phyloP scores from a whole-genome alignment of 306 rosid species.

The Quercus agrifolia region DNA sequence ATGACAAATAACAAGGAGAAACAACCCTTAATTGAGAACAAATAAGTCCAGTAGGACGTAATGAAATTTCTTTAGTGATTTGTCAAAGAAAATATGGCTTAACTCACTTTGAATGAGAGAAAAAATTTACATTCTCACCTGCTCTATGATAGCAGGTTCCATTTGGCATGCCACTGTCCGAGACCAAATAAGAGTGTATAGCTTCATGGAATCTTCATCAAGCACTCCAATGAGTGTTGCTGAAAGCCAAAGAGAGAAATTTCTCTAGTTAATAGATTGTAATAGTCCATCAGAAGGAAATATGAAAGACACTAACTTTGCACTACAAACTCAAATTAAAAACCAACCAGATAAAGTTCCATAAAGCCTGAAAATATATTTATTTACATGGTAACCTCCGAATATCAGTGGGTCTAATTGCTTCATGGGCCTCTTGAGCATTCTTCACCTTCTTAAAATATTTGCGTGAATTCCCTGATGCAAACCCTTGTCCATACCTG shows the following conservation, averaged over 20 bases:
- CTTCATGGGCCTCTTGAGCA: conserved; percentile 99
- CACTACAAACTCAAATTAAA: conserved; percentile 14
- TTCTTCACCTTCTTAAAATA: conserved; percentile 93
- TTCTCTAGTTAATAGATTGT: conserved; percentile 15
- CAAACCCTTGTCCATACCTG: conserved; percentile 84
- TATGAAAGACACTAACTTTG: background rate
- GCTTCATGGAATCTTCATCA: conserved; percentile 78
- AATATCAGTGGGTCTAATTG: conserved; percentile 93
- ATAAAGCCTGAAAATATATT: conserved; percentile 2
- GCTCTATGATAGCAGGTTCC: conserved; percentile 73
- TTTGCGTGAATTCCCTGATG: conserved; percentile 53
- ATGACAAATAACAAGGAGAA: background rate
- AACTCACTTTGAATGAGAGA: background rate
- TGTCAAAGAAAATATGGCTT: background rate
- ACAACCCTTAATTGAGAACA: conserved; percentile 2
- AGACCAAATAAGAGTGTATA: conserved; percentile 90
- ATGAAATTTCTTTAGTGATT: background rate
- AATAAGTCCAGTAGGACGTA: background rate
- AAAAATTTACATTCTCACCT: conserved; percentile 43
- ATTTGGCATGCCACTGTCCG: conserved; percentile 91
- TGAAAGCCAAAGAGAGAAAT: conserved; percentile 37
- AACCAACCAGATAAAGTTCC: conserved; percentile 1
- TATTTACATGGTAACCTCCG: conserved; percentile 72
- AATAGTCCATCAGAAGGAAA: conserved; percentile 26
- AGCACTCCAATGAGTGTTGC: conserved; percentile 66